Conservation (phyloP, 371 early-diverging fungal genomes). For the Rhizopus microsporus region DNA sequence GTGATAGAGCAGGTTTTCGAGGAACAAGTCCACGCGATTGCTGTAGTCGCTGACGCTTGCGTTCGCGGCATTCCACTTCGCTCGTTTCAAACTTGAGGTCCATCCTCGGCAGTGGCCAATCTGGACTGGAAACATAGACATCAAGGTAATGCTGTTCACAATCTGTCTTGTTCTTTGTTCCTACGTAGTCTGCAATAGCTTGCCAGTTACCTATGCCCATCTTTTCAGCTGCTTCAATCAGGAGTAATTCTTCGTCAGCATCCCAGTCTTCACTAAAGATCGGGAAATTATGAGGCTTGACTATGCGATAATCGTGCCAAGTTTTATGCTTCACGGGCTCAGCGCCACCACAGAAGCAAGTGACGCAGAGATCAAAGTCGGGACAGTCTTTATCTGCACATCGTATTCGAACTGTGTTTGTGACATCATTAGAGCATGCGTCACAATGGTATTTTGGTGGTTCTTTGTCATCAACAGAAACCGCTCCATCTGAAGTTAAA, state of each 20-base stretch:
- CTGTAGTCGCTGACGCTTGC: slow-evolving; percentile 41
- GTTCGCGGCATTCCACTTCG: slow-evolving; percentile 44
- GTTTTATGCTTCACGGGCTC: slow-evolving; percentile 86
- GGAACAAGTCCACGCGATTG: slow-evolving; percentile 41
- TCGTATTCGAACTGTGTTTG: slow-evolving; percentile 85
- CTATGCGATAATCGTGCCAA: slow-evolving; percentile 87
- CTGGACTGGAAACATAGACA: slow-evolving; percentile 74
- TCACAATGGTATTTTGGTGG: slow-evolving; percentile 86
- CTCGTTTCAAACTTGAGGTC: slow-evolving; percentile 44
- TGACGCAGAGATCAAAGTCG: slow-evolving; percentile 95
- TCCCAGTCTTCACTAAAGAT: slow-evolving; percentile 91
- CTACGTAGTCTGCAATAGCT: slow-evolving; percentile 91
- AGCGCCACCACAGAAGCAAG: slow-evolving; percentile 87
- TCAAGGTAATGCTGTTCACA: slow-evolving; percentile 91
- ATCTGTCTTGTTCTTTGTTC: slow-evolving; percentile 86
- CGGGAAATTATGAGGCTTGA: slow-evolving; percentile 86
- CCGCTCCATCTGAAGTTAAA: slow-evolving; percentile 18
- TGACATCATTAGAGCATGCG: slow-evolving; percentile 87
- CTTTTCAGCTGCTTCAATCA: slow-evolving; percentile 91
- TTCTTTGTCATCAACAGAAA: slow-evolving; percentile 49
- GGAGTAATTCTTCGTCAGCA: slow-evolving; percentile 95
- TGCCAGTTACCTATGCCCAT: slow-evolving; percentile 98
- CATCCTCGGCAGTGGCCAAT: slow-evolving; percentile 82
- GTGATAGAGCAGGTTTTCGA: slow-evolving; percentile 30
- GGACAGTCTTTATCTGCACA: slow-evolving; percentile 85